Base-by-base conservation (phyloP, 2,329 filamentous ascomycete species). In the Sordariomycetes sp. region DNA sequence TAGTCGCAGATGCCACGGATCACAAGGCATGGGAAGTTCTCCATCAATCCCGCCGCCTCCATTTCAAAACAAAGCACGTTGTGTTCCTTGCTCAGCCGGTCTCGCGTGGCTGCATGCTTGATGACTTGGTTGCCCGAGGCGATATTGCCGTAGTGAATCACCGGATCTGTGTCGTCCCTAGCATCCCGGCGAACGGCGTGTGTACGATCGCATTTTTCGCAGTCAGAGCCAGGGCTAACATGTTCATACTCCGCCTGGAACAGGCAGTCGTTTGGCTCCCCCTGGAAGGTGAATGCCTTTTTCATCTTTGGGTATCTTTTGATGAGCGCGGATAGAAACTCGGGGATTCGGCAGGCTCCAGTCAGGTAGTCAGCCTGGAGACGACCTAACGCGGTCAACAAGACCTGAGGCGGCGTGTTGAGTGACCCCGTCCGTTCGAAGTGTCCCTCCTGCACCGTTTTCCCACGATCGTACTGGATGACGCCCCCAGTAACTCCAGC, bases 1-100 rank as follows among this genome's bases (percentile, higher is more conserved):
- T 74, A 74, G 48, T 72, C 68, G 28, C 67, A 74, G 0, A 74
- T 69, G 0, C 71, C 72, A 2, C 70, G 65, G 11, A 75, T 68
- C 0, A 70, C 63, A 0, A 73, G 35, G n/a, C 67, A 73, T 0
- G 67, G 67, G 3, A 70, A 62, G 0, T 60, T 58, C 3, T 63
- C 59, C 58, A 60, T 63, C 1, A 69, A n/a, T 0, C 66, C 67
- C 0, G 65, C 65, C 0, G 64, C 65, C 43, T 68, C 67, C 67
- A 68, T 69, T 55, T 69, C 67, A 51, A 69, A 63, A 22, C 66
- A 67, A 1, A 64, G 53, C 1, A 61, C 56, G n/a, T 18, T 18
- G 7, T 48, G 6, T n/a, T 48, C 43, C 8, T n/a, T 8, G 6
- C 10, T 7, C 14, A 48, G n/a, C n/a, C 18, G 7, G 43, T 48